Evolutionary conservation across 2,329 filamentous ascomycete species (phyloP), one percentile per base, ranked within the genome.

Genomic region (Chalaropsis thielavioides): DNA sequence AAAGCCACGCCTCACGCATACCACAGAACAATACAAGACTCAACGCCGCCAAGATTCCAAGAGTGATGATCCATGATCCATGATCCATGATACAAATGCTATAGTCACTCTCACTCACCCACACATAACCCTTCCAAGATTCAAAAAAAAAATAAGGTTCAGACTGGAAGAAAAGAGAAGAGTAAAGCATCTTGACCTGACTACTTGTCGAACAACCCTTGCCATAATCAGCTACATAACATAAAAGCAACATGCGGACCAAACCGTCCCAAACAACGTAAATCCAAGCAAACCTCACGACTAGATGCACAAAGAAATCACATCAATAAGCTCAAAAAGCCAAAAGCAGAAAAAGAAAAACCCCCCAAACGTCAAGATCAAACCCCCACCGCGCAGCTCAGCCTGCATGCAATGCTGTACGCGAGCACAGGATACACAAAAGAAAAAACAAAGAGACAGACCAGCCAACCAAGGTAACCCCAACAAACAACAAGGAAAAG

Each of bases 341-440:
- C 22, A 66, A n/a, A 54, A 38, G n/a, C 10, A 49, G 22, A 31
- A 24, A 63, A 54, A 49, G 54, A 49, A 31, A 51, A 27, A 59
- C 11, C 2, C 61, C 35, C 7, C 13, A 35, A 58, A 43, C n/a
- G 22, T 41, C 13, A 51, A 27, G 59, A 31, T 35, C 7, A 41
- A 64, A 19, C 31, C 2, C 31, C 31, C 31, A 31, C 31, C 31
- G 31, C 31, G 31, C 6, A 31, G 31, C 31, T 31, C 31, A 31
- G 31, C 31, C 31, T 31, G 31, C 2, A 2, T 31, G 31, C 31
- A 2, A 31, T 31, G 31, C 31, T 31, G 31, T 6, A 31, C 31
- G 31, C 31, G 31, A 31, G 31, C 31, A 0, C 22, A 38, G 15
- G 40, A 24, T 19, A 6, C 22, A n/a, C n/a, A n/a, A 40, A 59